Evolutionary conservation across 192 early-diverging fungal genomes (phyloP).

Genomic region (Phlyctochytrium arcticum): DNA sequence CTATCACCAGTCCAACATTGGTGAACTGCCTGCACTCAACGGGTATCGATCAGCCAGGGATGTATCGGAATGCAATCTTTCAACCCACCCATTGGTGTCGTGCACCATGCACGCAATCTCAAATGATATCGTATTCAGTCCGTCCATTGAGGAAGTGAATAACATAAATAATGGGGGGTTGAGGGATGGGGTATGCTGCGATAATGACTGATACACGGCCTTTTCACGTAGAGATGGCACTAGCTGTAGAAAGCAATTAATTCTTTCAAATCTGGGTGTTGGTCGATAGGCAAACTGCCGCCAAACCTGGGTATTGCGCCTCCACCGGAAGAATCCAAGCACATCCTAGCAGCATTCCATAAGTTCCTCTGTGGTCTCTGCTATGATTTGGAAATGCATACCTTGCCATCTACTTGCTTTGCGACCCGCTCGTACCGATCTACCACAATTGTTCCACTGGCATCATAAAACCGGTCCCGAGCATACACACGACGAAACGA

Average conservation of each 20-base stretch:
- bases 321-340: slow-evolving; percentile 11
- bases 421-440: neutral
- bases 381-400: neutral
- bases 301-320: slow-evolving; percentile 11
- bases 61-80: neutral
- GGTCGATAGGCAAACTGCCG: neutral
- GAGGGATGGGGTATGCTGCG: neutral
- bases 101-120: slow-evolving; percentile 6
- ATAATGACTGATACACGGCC: slow-evolving; percentile 3
- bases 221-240: neutral
- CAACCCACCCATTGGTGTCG: neutral
- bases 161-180: neutral
- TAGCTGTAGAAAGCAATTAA: neutral
- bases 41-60: neutral
- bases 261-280: neutral
- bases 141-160: slow-evolving; percentile 11
- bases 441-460: neutral
- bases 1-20: neutral
- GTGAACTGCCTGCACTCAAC: neutral
- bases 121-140: neutral
- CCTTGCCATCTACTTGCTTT: neutral
- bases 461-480: neutral
- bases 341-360: neutral
- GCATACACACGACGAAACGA: slow-evolving; percentile 3
- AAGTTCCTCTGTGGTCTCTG: neutral